These are phyloP conservation scores for Neonectria magnoliae DNA, from an alignment of 2,329 filamentous ascomycete genomes.

Conservation along the genomic window DNA sequence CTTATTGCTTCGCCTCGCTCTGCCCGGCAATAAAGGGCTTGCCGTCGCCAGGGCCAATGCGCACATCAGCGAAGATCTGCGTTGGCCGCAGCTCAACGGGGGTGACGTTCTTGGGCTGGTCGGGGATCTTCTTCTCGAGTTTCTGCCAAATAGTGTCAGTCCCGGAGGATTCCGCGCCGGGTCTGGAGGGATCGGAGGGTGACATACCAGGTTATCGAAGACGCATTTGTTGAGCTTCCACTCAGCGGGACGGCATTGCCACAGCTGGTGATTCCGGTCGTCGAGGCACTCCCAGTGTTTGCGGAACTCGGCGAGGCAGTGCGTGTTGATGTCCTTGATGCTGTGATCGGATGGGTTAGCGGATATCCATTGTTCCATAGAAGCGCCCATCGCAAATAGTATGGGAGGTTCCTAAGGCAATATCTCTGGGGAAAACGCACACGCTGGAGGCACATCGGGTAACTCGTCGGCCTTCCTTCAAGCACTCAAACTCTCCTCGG, in stretches of 20 bases:
- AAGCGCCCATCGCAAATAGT: not conserved
- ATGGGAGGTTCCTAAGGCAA: not conserved
- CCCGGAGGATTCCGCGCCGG: not conserved
- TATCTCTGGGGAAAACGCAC: constrained; percentile 65
- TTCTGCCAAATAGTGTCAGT: constrained; percentile 61
- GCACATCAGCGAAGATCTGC: constrained; percentile 69
- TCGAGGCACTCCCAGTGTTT: constrained; percentile 96
- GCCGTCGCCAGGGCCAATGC: constrained; percentile 54
- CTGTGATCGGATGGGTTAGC: constrained; percentile 56
- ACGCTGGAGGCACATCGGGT: constrained; percentile 96
- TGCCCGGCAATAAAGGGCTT: constrained; percentile 54
- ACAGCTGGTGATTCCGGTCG: constrained; percentile 97
- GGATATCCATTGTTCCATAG: not conserved
- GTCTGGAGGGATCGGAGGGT: not conserved
- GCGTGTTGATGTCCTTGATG: constrained; percentile 94
- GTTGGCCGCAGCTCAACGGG: constrained; percentile 78
- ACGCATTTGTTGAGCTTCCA: constrained; percentile 95
- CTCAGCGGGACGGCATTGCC: constrained; percentile 91
- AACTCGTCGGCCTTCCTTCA: constrained; percentile 96
- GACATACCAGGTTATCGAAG: constrained; percentile 89
- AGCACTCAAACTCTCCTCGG: constrained; percentile 89
- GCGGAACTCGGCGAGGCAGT: constrained; percentile 91
- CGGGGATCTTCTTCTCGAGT: constrained; percentile 83
- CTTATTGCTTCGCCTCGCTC: constrained; percentile 50
- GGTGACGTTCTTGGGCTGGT: constrained; percentile 73